Conservation (phyloP, 306 rosid species). For the Acacia crassicarpa region DNA sequence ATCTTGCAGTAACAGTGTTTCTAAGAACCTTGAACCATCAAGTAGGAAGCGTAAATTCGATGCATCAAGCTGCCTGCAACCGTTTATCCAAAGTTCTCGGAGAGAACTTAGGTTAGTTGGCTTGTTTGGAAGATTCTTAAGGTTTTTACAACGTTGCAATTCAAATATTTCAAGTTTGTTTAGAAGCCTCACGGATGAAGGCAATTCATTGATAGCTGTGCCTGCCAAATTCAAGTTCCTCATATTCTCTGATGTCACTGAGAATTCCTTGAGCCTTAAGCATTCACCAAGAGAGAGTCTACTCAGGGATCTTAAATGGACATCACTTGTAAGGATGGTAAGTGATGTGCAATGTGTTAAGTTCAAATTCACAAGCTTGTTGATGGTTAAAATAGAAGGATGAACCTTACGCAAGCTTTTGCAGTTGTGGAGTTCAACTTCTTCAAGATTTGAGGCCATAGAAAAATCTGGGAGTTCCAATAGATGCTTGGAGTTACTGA, state of each 20-base stretch:
- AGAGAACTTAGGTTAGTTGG: neutral
- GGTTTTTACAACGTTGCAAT: neutral
- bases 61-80: constrained; percentile 8
- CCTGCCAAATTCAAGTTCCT: neutral
- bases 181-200: neutral
- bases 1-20: neutral
- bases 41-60: neutral
- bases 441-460: constrained; percentile 1
- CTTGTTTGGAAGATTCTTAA: constrained; percentile 1
- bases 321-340: neutral
- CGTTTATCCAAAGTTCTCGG: neutral
- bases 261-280: constrained; percentile 10
- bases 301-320: neutral
- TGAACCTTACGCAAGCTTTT: constrained; percentile 2
- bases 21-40: neutral
- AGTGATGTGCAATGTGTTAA: neutral
- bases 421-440: neutral
- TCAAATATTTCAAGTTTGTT: neutral
- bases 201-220: neutral
- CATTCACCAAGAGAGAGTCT: neutral
- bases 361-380: constrained; percentile 4
- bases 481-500: constrained; percentile 17
- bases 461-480: constrained; percentile 11
- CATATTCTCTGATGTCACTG: constrained; percentile 11
- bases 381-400: constrained; percentile 5